Evolutionary conservation across 148 eudicot genomes (phyloP).

Genomic region (Rhododendron kiyosumense): DNA sequence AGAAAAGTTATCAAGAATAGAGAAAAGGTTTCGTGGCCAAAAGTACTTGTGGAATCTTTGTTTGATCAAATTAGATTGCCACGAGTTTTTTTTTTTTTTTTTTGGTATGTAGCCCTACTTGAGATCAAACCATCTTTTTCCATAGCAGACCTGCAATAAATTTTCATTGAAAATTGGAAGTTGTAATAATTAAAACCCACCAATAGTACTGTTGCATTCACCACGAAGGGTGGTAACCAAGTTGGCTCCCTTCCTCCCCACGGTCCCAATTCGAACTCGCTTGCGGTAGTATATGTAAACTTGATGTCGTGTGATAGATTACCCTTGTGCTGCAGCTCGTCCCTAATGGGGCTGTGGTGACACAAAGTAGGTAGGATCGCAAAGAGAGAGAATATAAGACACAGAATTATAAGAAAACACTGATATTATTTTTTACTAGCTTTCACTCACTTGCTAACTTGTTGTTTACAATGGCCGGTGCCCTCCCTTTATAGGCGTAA

Average conservation of each 20-base stretch:
- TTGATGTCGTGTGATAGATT: background rate
- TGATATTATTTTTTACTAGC: too few species aligned
- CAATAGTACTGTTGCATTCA: background rate
- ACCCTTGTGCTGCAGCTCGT: background rate
- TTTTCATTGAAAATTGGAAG: background rate
- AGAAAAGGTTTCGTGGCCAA: background rate
- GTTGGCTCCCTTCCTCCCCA: background rate
- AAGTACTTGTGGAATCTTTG: background rate
- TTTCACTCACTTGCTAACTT: too few species aligned
- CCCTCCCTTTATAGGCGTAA: too few species aligned
- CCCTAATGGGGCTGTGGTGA: too few species aligned
- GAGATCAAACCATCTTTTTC: background rate
- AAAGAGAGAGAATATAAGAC: too few species aligned
- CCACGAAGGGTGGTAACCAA: background rate
- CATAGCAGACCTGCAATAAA: too few species aligned
- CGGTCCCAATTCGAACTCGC: background rate
- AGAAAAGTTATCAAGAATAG: background rate
- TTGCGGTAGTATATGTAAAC: background rate
- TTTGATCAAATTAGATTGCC: background rate
- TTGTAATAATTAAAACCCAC: background rate
- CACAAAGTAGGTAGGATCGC: too few species aligned
- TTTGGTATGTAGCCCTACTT: background rate
- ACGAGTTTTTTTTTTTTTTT: background rate
- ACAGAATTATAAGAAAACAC: too few species aligned
- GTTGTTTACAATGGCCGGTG: too few species aligned